These are phyloP conservation scores for Zanthoxylum bungeanum DNA, from an alignment of 345 rosid genomes.

Conservation along the genomic window DNA sequence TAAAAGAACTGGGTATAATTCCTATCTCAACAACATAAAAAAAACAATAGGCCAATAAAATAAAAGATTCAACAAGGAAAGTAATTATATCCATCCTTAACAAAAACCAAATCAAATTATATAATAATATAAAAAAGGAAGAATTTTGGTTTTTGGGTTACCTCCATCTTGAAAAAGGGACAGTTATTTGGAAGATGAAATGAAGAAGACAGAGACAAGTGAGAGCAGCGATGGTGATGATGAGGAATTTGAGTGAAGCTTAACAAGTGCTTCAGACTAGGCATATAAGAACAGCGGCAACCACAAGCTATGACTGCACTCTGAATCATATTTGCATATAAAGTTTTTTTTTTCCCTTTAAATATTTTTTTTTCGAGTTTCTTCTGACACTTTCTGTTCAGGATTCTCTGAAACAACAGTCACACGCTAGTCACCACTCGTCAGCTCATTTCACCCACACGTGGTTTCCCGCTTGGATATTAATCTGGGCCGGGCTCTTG, in stretches of 20 bases:
- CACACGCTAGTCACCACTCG: neutral
- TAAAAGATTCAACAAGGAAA: too few relatives aligned
- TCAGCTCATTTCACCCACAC: neutral
- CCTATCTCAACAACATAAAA: too few relatives aligned
- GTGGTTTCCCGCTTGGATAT: too few relatives aligned
- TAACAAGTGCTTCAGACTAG: slow-evolving; percentile 33
- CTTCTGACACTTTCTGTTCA: slow-evolving; percentile 21
- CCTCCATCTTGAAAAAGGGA: slow-evolving; percentile 65
- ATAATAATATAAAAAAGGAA: neutral
- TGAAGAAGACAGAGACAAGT: slow-evolving; percentile 20
- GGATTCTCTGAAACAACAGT: neutral
- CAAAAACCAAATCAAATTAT: too few relatives aligned
- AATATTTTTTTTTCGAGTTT: slow-evolving; percentile 22
- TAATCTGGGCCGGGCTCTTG: neutral
- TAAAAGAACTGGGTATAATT: neutral
- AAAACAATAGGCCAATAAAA: too few relatives aligned
- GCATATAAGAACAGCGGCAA: slow-evolving; percentile 37
- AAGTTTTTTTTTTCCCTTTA: neutral
- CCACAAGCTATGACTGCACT: slow-evolving; percentile 36
- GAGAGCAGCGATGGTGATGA: slow-evolving; percentile 24
- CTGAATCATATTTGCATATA: slow-evolving; percentile 22
- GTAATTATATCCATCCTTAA: too few relatives aligned
- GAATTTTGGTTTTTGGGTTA: slow-evolving; percentile 18
- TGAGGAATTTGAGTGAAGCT: slow-evolving; percentile 14
- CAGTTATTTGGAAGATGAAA: slow-evolving; percentile 27